These are phyloP conservation scores for Agrostemma githago DNA, from an alignment of 148 eudicot genomes.

Conservation along the genomic window DNA sequence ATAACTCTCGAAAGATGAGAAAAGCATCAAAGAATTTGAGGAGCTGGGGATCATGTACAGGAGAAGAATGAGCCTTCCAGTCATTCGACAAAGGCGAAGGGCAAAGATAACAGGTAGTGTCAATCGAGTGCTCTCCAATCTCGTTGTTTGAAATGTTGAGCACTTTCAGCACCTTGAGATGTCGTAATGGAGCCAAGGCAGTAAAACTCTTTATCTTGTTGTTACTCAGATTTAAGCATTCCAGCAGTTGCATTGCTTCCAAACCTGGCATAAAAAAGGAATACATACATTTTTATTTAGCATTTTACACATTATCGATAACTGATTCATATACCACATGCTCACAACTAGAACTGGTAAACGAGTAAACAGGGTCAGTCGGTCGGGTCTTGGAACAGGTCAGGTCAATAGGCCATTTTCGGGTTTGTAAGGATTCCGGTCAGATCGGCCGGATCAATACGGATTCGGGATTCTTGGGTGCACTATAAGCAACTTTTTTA, in stretches of 20 bases:
- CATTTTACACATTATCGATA: not conserved
- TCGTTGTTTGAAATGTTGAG: conserved; percentile 72
- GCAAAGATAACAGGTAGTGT: conserved; percentile 64
- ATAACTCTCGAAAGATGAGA: conserved; percentile 45
- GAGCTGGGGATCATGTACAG: conserved; percentile 16
- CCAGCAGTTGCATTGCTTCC: conserved; percentile 81
- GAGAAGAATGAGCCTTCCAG: conserved; percentile 32
- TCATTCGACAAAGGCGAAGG: conserved; percentile 59
- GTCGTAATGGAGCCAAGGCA: conserved; percentile 62
- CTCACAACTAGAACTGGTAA: not conserved
- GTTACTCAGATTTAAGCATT: conserved; percentile 65
- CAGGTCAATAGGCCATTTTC: too few relatives aligned
- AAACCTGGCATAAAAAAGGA: conserved; percentile 43
- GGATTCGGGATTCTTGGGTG: too few relatives aligned
- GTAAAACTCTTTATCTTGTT: conserved; percentile 67
- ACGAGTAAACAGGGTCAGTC: too few relatives aligned
- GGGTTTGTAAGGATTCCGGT: too few relatives aligned
- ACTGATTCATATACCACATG: not conserved
- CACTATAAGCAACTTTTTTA: too few relatives aligned
- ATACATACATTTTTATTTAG: not conserved
- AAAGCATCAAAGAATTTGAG: conserved; percentile 59
- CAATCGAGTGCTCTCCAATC: conserved; percentile 72
- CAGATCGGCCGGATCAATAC: too few relatives aligned
- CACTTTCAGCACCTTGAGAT: conserved; percentile 48
- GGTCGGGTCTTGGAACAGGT: too few relatives aligned